Evolutionary conservation across 139 green algal species (phyloP).

Genomic region (Coelastrella sp.): DNA sequence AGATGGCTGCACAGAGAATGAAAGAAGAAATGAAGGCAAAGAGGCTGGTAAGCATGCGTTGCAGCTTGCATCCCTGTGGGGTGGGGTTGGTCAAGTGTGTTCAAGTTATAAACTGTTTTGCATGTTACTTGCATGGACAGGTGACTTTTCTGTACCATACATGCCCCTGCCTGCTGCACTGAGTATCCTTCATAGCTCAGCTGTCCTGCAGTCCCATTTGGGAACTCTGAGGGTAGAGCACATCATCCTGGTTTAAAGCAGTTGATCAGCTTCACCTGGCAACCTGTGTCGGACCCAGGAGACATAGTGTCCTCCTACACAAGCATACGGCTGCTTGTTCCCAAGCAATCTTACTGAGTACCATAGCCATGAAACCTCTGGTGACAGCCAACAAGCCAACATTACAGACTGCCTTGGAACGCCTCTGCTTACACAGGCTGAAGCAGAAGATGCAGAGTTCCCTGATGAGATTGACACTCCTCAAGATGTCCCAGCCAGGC

Average conservation of each 20-base stretch:
- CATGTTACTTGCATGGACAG: not conserved
- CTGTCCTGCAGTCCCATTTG: not conserved
- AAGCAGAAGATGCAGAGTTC: constrained; percentile 79
- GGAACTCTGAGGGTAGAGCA: not conserved
- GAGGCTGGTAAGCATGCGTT: not conserved
- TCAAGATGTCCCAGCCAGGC: constrained; percentile 70
- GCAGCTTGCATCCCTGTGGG: not conserved
- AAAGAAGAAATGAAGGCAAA: constrained; percentile 31
- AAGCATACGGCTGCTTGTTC: not conserved
- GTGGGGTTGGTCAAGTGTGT: not conserved
- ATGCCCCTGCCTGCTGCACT: constrained; percentile 13
- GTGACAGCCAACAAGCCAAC: not conserved
- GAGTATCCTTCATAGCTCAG: not conserved
- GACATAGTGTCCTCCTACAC: not conserved
- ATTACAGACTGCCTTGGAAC: not conserved
- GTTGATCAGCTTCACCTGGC: constrained; percentile 19
- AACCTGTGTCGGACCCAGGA: constrained; percentile 34
- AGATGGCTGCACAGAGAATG: constrained; percentile 3
- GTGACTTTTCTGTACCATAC: not conserved
- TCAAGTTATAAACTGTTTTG: not conserved
- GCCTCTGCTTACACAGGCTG: constrained; percentile 15
- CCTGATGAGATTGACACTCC: constrained; percentile 95
- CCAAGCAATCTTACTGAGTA: too few species aligned
- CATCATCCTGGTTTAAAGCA: constrained; percentile 25
- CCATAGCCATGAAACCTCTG: too few species aligned